These are phyloP conservation scores for Phycomyces blakesleeanus DNA, from an alignment of 192 early-diverging fungal species.

Conservation along the genomic window DNA sequence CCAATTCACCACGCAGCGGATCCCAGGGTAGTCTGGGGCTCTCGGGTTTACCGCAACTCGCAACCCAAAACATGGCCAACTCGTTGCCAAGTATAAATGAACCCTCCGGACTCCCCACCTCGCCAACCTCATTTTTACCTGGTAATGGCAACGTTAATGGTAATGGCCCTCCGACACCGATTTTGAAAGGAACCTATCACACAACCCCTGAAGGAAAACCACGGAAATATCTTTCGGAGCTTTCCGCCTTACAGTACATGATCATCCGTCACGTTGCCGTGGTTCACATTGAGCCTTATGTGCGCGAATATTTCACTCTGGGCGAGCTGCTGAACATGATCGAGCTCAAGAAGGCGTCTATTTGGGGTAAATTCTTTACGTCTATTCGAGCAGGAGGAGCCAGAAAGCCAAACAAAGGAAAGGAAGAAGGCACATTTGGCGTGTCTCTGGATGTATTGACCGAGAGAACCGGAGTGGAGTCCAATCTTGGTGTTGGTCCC, in stretches of 20 bases:
- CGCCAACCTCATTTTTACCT: not conserved
- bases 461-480: constrained; percentile 80
- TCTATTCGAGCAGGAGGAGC: constrained; percentile 52
- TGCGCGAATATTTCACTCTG: constrained; percentile 64
- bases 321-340: constrained; percentile 79
- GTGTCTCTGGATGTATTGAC: constrained; percentile 81
- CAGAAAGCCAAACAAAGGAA: constrained; percentile 35
- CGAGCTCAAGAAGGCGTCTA: constrained; percentile 64
- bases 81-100: not conserved
- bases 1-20: constrained; percentile 3
- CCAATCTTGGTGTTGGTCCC: constrained; percentile 62
- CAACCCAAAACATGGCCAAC: not conserved
- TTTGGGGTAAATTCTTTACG: constrained; percentile 69
- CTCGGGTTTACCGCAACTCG: constrained; percentile 13
- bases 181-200: not conserved
- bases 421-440: constrained; percentile 84
- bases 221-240: constrained; percentile 53
- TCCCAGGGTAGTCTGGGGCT: constrained; percentile 10
- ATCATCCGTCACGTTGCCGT: constrained; percentile 84
- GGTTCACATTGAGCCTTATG: constrained; percentile 62
- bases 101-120: not conserved
- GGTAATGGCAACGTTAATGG: too few relatives aligned
- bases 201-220: constrained; percentile 5
- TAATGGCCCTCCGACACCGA: too few relatives aligned
- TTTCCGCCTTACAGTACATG: constrained; percentile 78